Conservation (phyloP, 139 green algal genomes). For the Prasinococcaceae sp. region DNA sequence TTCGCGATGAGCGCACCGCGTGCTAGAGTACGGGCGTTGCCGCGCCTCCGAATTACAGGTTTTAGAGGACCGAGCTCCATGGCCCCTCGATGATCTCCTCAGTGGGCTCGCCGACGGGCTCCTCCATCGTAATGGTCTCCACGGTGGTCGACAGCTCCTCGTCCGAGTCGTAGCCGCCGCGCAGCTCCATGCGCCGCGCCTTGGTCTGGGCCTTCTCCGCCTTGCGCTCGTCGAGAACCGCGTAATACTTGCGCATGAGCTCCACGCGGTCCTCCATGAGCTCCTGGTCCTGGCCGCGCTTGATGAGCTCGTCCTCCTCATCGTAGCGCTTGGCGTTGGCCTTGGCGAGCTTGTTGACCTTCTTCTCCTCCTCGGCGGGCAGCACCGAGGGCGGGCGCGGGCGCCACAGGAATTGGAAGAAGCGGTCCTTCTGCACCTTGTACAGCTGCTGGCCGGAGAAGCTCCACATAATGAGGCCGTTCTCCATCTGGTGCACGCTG, state of each 20-base stretch:
- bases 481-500: constrained; percentile 86
- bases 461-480: constrained; percentile 87
- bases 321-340: constrained; percentile 84
- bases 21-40: too few species aligned
- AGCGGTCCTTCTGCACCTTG: constrained; percentile 53
- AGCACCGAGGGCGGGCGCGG: constrained; percentile 75
- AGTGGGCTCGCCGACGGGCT: too few species aligned
- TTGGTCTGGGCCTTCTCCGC: too few species aligned
- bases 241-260: too few species aligned
- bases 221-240: too few species aligned
- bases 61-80: too few species aligned
- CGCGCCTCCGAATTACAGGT: too few species aligned
- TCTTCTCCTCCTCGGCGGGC: constrained; percentile 60
- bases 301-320: constrained; percentile 75
- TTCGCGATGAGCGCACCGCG: too few species aligned
- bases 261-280: too few species aligned
- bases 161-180: constrained; percentile 3
- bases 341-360: constrained; percentile 84
- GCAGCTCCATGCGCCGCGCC: constrained; percentile 4
- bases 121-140: too few species aligned
- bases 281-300: constrained; percentile 46
- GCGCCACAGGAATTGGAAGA: constrained; percentile 88
- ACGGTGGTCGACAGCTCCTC: too few species aligned
- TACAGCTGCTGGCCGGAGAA: constrained; percentile 82
- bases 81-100: too few species aligned